phyloP scores from a whole-genome alignment of 208 protist species.

The Leishmania martiniquensis region DNA sequence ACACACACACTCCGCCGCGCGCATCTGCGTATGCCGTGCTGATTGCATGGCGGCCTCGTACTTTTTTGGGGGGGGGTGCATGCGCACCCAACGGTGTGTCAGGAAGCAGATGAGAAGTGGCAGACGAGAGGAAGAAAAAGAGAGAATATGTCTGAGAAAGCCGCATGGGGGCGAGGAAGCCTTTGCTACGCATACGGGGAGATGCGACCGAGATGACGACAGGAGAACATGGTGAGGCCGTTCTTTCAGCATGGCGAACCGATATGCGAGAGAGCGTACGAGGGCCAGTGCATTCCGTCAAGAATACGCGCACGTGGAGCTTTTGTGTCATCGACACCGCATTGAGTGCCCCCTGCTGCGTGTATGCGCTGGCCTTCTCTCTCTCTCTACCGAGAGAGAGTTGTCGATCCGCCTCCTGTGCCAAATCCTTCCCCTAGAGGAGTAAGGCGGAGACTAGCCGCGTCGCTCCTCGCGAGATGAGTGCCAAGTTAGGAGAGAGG shows the following conservation, averaged over 20 bases:
- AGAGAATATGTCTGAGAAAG: too few species aligned
- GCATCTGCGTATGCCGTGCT: too few species aligned
- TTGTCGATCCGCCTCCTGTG: background rate
- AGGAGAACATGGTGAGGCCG: background rate
- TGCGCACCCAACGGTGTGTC: too few species aligned
- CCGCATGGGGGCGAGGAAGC: too few species aligned
- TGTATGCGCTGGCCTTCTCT: background rate
- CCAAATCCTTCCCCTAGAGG: background rate
- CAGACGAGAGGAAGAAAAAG: too few species aligned
- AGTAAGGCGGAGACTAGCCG: background rate
- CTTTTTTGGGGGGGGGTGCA: too few species aligned
- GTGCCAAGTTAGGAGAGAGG: background rate
- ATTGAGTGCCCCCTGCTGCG: background rate
- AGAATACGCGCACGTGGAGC: background rate
- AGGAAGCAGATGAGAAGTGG: too few species aligned
- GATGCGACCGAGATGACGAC: background rate
- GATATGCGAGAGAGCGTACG: background rate
- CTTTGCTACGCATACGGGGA: background rate
- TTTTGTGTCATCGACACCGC: background rate
- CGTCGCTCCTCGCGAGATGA: background rate
- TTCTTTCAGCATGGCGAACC: background rate
- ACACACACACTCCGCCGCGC: too few species aligned
- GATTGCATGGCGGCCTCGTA: too few species aligned
- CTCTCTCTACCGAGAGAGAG: too few species aligned
- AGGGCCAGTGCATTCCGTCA: background rate